Percentiles rank a stretch among this genome's conserved stretches.
These are phyloP conservation scores for Capsicum baccatum DNA, from an alignment of 257 asterid genomes.

Conservation along the genomic window DNA sequence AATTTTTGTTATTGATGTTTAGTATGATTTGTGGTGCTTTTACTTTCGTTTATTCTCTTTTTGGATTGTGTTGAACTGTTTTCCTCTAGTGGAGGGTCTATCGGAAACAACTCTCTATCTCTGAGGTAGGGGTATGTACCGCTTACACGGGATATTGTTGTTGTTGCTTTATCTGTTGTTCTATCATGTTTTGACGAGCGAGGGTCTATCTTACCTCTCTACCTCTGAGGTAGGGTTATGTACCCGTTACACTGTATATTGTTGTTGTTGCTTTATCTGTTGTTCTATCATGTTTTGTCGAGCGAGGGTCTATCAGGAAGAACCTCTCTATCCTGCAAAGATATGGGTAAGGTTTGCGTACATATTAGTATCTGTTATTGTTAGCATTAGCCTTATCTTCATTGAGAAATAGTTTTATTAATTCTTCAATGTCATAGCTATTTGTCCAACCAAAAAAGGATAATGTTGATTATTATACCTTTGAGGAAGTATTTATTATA, in stretches of 20 bases:
- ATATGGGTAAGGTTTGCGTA: too few species aligned
- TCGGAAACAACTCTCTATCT: not conserved
- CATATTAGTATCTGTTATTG: not conserved
- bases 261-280: not conserved
- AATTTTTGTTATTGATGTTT: too few species aligned
- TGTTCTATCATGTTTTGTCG: not conserved
- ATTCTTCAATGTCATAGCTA: not conserved
- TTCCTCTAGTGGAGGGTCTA: too few species aligned
- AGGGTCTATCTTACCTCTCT: too few species aligned
- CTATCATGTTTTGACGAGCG: not conserved
- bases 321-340: too few species aligned
- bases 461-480: constrained; percentile 4
- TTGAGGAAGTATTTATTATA: not conserved
- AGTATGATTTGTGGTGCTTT: too few species aligned
- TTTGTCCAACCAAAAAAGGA: constrained; percentile 10
- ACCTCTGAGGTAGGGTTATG: too few species aligned
- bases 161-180: not conserved
- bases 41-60: too few species aligned
- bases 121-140: too few species aligned
- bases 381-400: not conserved
- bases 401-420: not conserved
- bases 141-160: too few species aligned
- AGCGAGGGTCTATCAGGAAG: not conserved
- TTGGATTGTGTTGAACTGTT: too few species aligned
- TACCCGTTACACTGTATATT: too few species aligned